These are phyloP conservation scores for Leishmania arabica DNA, from an alignment of 208 protist genomes.

Conservation along the genomic window DNA sequence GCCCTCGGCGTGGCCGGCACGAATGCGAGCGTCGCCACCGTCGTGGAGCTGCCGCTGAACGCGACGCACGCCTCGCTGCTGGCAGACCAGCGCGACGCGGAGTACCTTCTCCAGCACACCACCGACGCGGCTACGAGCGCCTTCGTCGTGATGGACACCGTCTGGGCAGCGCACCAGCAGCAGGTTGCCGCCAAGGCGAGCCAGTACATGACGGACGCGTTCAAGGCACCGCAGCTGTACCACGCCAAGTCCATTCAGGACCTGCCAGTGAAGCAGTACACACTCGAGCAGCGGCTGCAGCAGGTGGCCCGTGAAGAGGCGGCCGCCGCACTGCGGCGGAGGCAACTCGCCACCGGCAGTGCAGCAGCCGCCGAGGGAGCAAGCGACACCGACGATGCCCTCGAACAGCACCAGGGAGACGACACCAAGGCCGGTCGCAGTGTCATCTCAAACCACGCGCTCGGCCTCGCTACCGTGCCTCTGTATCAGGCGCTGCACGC, in stretches of 20 bases:
- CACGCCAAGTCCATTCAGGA: slow-evolving; percentile 75
- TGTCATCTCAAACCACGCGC: slow-evolving; percentile 37
- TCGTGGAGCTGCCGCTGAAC: slow-evolving; percentile 31
- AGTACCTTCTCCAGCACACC: slow-evolving; percentile 22
- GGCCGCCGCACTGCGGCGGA: slow-evolving; percentile 14
- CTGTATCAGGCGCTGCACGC: slow-evolving; percentile 88
- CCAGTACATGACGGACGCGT: slow-evolving; percentile 56
- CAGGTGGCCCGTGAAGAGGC: slow-evolving; percentile 38
- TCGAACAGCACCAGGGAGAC: background rate
- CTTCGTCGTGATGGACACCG: slow-evolving; percentile 47
- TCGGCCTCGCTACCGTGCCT: slow-evolving; percentile 82
- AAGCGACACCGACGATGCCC: background rate
- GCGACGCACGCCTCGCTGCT: slow-evolving; percentile 2
- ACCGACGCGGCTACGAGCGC: slow-evolving; percentile 39
- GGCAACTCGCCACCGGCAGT: slow-evolving; percentile 14
- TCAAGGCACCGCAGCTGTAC: slow-evolving; percentile 42
- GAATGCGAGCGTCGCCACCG: slow-evolving; percentile 17
- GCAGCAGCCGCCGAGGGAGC: slow-evolving; percentile 7
- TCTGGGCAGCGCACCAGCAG: slow-evolving; percentile 48
- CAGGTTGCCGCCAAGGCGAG: slow-evolving; percentile 55
- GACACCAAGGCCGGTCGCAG: slow-evolving; percentile 8
- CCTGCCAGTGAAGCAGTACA: slow-evolving; percentile 65
- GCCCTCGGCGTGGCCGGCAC: slow-evolving; percentile 17
- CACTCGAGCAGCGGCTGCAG: slow-evolving; percentile 77
- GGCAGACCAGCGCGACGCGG: slow-evolving; percentile 14